Evolutionary conservation across 2,329 filamentous ascomycete species (phyloP).

Genomic region (Alternaria panax): DNA sequence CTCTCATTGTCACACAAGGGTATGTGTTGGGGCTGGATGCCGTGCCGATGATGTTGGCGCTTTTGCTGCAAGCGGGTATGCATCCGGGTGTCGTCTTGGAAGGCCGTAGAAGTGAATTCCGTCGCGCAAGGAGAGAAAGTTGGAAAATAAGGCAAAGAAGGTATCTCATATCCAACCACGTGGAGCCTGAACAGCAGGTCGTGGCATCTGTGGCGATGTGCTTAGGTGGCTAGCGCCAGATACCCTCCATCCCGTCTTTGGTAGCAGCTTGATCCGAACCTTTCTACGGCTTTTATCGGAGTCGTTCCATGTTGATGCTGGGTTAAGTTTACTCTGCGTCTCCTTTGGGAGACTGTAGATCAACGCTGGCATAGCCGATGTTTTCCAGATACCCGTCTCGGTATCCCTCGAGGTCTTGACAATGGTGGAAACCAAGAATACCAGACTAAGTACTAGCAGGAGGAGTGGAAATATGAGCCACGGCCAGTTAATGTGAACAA

Average conservation of each 20-base stretch:
- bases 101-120: conserved; percentile 38
- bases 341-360: conserved; percentile 37
- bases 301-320: conserved; percentile 3
- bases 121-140: conserved; percentile 34
- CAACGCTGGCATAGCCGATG: conserved; percentile 38
- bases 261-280: conserved; percentile 20
- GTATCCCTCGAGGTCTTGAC: conserved; percentile 26
- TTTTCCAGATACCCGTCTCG: conserved; percentile 38
- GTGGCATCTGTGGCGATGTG: conserved; percentile 12
- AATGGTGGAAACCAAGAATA: conserved; percentile 37
- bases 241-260: conserved; percentile 27
- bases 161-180: conserved; percentile 20
- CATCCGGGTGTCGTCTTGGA: conserved; percentile 36
- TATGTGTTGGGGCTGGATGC: conserved; percentile 64
- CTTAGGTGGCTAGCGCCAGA: conserved; percentile 19
- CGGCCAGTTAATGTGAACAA: not conserved
- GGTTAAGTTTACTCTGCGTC: conserved; percentile 17
- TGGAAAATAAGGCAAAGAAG: conserved; percentile 32
- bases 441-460: conserved; percentile 26
- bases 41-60: conserved; percentile 61
- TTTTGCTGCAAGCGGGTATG: conserved; percentile 29
- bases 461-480: conserved; percentile 38
- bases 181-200: conserved; percentile 3
- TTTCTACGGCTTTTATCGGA: conserved; percentile 15
- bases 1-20: not conserved